Evolutionary conservation across 306 rosid genomes (phyloP).

Genomic region (Pachyrhizus erosus): DNA sequence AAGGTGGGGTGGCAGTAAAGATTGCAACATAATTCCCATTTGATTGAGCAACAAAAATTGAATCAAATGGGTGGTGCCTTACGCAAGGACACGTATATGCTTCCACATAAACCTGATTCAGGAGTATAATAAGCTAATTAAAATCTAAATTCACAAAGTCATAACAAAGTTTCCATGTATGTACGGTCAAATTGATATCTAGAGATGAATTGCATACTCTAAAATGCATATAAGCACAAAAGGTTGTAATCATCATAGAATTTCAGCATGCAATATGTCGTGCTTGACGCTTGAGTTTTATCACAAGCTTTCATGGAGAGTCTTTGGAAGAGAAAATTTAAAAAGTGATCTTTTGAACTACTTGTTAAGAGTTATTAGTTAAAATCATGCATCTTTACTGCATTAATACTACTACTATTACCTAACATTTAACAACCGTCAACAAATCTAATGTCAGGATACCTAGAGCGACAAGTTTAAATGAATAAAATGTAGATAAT

Average conservation of each 20-base stretch:
- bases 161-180: not conserved
- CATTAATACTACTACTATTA: not conserved
- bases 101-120: constrained; percentile 83
- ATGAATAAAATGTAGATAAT: too few relatives aligned
- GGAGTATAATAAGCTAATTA: constrained; percentile 41
- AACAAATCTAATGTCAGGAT: not conserved
- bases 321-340: not conserved
- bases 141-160: constrained; percentile 14
- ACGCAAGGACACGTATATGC: constrained; percentile 91
- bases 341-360: constrained; percentile 3
- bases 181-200: not conserved
- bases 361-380: not conserved
- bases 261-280: not conserved
- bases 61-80: constrained; percentile 75
- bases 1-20: constrained; percentile 77
- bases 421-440: not conserved
- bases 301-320: not conserved
- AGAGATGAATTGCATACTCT: not conserved
- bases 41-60: constrained; percentile 83
- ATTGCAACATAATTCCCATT: constrained; percentile 83
- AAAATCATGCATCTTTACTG: not conserved
- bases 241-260: constrained; percentile 3
- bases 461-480: not conserved
- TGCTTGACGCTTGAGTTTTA: not conserved
- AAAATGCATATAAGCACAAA: constrained; percentile 10